Base-by-base conservation (phyloP, 1,284 basidiomycete species). In the Trametes pubescens region DNA sequence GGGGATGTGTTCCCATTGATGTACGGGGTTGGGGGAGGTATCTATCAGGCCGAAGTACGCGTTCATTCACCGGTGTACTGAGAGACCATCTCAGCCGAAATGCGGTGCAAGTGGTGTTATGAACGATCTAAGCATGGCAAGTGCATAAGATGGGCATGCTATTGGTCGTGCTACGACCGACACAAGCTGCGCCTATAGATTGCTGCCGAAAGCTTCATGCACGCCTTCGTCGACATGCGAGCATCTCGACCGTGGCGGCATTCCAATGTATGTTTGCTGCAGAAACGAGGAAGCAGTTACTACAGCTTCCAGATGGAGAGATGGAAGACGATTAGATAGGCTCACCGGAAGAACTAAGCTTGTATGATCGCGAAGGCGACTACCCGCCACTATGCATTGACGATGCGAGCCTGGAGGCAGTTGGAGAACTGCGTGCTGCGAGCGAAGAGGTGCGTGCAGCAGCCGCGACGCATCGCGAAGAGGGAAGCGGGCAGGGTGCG, bases 1-100 rank as follows among this genome's bases (percentile, higher is more conserved):
- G 21, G 9, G 44, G 21, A 37, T 9, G 29, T 61, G 29, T 61
- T 61, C 59, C 53, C 59, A 55, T 43, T 44, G 59, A 51, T 44
- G 52, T 13, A 40, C 10, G n/a, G 24, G 18, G 16, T 14, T 16
- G 22, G 32, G 29, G 26, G 10, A 24, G 9, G n/a, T 37, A 29
- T 14, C n/a, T 52, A 44, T 52, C 51, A 46, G 21, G 24, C 29
- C 24, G 49, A 9, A 8, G 10, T 4, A 10, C n/a, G n/a, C 6
- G 37, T 35, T 55, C 52, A 34, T 35, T 35, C n/a, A 29, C 38
- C 60, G 32, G 6, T 47, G 9, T 22, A 24, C 22, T 10, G 22
- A 7, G 44, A 2, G n/a, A n/a, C 21, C 10, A 22, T 26, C 44
- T 24, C 18, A 13, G 18, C 14, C 40, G 16, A n/a, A 16, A 7